A percentile compares a stretch with the other conserved stretches of the same genome.
phyloP scores from a whole-genome alignment of 1,284 basidiomycete genomes.

The Rhodofomes roseus region DNA sequence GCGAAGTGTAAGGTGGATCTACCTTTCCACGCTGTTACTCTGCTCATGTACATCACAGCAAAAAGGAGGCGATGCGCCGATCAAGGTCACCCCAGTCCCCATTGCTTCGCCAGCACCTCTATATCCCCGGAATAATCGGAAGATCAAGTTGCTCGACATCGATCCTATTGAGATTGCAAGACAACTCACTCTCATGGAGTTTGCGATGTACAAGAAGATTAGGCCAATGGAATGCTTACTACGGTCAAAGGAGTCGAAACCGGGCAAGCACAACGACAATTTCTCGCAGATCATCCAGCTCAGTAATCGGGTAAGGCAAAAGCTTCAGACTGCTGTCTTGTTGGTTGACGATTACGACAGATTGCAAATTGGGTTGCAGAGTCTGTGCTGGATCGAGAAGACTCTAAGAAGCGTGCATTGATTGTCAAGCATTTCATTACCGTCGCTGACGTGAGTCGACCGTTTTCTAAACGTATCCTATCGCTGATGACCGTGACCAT shows the following conservation, averaged over 20 bases:
- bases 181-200: constrained; percentile 93
- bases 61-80: constrained; percentile 51
- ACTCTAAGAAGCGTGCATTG: constrained; percentile 79
- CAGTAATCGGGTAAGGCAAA: constrained; percentile 75
- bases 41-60: constrained; percentile 33
- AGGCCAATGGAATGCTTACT: constrained; percentile 89
- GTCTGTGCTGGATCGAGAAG: constrained; percentile 80
- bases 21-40: background rate
- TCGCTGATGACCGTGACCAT: background rate
- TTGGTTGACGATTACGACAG: too few species aligned
- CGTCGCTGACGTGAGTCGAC: constrained; percentile 80
- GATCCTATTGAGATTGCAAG: constrained; percentile 91
- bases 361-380: constrained; percentile 96
- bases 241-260: constrained; percentile 71
- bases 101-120: constrained; percentile 71
- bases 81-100: constrained; percentile 40
- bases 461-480: background rate
- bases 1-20: constrained; percentile 58
- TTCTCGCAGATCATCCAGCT: constrained; percentile 91
- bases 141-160: constrained; percentile 83
- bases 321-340: background rate
- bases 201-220: constrained; percentile 84
- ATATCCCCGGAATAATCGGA: constrained; percentile 70
- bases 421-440: constrained; percentile 91
- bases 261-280: constrained; percentile 71